phyloP scores from a whole-genome alignment of 2,329 filamentous ascomycete genomes.

The Sporothrix luriei region DNA sequence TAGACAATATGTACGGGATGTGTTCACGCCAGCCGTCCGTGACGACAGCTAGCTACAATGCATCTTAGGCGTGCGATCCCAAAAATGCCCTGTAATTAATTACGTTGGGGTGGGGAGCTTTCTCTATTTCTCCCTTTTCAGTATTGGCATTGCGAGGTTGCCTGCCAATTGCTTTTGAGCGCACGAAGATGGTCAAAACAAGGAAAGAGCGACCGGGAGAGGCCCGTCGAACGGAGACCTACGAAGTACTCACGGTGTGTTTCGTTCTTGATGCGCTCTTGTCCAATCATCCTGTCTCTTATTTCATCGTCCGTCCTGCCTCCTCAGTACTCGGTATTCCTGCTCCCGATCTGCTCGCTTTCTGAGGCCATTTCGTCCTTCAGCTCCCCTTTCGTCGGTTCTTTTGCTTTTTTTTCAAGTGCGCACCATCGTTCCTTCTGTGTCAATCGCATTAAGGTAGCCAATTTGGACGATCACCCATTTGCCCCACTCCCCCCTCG shows the following conservation, averaged over 20 bases:
- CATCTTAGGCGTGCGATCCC: background rate
- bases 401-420: conserved; percentile 7
- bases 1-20: too few species aligned
- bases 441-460: conserved; percentile 16
- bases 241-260: background rate
- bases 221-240: background rate
- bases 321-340: background rate
- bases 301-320: background rate
- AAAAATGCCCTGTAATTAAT: too few species aligned
- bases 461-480: conserved; percentile 34
- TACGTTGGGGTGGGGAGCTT: too few species aligned
- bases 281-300: conserved; percentile 12
- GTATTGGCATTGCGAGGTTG: background rate
- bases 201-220: background rate
- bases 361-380: background rate
- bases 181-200: background rate
- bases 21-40: background rate
- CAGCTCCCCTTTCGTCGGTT: background rate
- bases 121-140: too few species aligned
- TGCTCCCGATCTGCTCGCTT: background rate
- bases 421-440: conserved; percentile 8
- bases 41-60: conserved; percentile 11
- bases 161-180: background rate
- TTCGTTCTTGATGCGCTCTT: conserved; percentile 4
- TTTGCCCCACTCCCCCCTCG: conserved; percentile 27